Base-by-base conservation (phyloP, 2,329 filamentous ascomycete genomes). In the Chaetothyriales sp. region DNA sequence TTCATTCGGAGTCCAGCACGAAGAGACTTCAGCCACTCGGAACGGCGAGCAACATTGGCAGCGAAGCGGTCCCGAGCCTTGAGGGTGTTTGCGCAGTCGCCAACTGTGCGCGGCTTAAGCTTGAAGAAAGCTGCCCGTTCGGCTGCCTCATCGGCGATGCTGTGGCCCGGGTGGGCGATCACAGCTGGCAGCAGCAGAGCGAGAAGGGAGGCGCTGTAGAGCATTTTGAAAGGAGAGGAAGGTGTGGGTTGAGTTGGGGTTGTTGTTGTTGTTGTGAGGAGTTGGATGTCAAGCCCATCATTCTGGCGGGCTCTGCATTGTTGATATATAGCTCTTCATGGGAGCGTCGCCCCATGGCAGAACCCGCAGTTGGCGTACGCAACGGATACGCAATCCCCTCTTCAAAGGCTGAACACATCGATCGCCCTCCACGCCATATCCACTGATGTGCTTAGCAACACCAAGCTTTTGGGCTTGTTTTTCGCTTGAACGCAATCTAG, bases 61-160 rank as follows among this genome's bases (percentile, higher is more conserved):
- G 61, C 61, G 48, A 70, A 66, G n/a, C 72, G 56, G 12, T 73
- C 74, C 3, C 73, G 70, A 18, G 70, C 68, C 55, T 67, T 69
- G 44, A 77, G 66, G 59, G 70, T 69, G 0, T 65, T 58, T 9
- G 71, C 61, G 55, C 74, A 78, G 57, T 75, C 71, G 48, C 60
- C 61, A 6, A 77, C 64, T n/a, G 70, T 70, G 15, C 65, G 63
- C 56, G 70, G 67, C 32, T 62, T 59, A 36, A 63, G 64, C 53
- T 62, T 61, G 48, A 74, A 62, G 56, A 72, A 76, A 0, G 68
- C 63, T 22, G 70, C 70, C 36, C 74, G 72, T 63, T 77, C 71
- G 2, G 67, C 66, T 39, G 73, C 68, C 62, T 78, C 75, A 8
- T 73, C 63, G 43, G 63, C 63, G 42, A 73, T 53, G 48, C 75